Percentiles rank a stretch among this genome's conserved stretches.
phyloP scores from a whole-genome alignment of 495 filamentous ascomycete species.

The Diplogelasinospora grovesii region DNA sequence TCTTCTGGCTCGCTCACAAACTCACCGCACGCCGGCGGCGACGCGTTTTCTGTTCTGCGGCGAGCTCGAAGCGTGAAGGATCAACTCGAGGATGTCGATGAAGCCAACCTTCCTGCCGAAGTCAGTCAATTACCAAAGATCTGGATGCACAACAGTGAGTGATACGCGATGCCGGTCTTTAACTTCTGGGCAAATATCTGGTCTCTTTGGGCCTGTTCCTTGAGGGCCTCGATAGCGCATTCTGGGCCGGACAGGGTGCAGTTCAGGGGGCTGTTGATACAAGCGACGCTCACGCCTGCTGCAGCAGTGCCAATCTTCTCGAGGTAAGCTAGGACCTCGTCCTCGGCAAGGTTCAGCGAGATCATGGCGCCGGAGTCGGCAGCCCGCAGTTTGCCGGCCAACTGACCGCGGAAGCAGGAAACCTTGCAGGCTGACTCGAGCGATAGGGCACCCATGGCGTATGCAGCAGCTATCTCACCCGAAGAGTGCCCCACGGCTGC shows the following conservation, averaged over 20 bases:
- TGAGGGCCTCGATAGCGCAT: constrained; percentile 25
- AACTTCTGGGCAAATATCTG: constrained; percentile 40
- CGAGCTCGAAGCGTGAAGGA: too few species aligned
- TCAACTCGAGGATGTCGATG: too few species aligned
- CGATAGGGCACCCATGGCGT: constrained; percentile 32
- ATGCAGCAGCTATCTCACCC: constrained; percentile 46
- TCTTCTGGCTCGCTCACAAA: too few species aligned
- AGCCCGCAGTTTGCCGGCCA: constrained; percentile 19
- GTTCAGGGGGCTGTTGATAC: constrained; percentile 43
- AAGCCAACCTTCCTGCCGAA: too few species aligned
- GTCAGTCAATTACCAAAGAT: too few species aligned
- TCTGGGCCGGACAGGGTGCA: constrained; percentile 38
- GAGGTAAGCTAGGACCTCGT: constrained; percentile 20
- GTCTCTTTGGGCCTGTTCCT: constrained; percentile 24
- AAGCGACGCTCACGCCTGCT: constrained; percentile 29
- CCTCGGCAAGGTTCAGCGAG: constrained; percentile 28
- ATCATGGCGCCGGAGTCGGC: constrained; percentile 32
- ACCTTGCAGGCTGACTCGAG: constrained; percentile 43
- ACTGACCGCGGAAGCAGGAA: constrained; percentile 32
- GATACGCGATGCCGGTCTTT: constrained; percentile 35
- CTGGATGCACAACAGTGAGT: too few species aligned
- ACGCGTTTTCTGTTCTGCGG: too few species aligned
- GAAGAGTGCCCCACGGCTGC: constrained; percentile 53
- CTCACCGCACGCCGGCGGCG: too few species aligned
- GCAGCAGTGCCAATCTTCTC: constrained; percentile 7